These are phyloP conservation scores for Beverwykella pulmonaria DNA, from an alignment of 495 filamentous ascomycete genomes.

Conservation along the genomic window DNA sequence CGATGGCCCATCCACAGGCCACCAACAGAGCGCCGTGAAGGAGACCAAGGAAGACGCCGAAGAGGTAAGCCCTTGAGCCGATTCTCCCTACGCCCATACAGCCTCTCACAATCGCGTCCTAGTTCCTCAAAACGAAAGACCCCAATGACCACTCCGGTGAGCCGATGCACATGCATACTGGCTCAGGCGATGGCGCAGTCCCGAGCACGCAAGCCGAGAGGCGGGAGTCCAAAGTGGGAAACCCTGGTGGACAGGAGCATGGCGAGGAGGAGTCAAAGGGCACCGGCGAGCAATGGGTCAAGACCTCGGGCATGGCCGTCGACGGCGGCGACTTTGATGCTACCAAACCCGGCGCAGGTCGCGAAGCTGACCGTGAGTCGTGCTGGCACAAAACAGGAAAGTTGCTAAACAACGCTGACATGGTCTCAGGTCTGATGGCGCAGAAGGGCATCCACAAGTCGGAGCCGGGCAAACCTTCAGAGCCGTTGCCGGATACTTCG, in stretches of 20 bases:
- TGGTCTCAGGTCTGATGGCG: slow-evolving; percentile 41
- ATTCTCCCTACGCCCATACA: no score
- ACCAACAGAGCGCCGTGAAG: slow-evolving; percentile 24
- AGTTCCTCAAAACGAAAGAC: slow-evolving; percentile 23
- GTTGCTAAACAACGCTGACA: slow-evolving; percentile 15
- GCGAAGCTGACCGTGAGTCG: slow-evolving; percentile 65
- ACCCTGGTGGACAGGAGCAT: slow-evolving; percentile 57
- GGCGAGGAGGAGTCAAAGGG: slow-evolving; percentile 51
- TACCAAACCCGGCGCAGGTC: slow-evolving; percentile 61
- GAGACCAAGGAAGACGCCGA: slow-evolving; percentile 34
- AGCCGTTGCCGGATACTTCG: neutral
- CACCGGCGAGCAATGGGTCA: slow-evolving; percentile 58
- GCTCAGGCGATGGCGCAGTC: slow-evolving; percentile 27
- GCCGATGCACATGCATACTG: slow-evolving; percentile 35
- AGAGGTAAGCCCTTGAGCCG: no score
- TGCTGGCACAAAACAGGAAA: slow-evolving; percentile 14
- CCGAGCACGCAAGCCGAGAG: slow-evolving; percentile 32
- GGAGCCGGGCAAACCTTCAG: slow-evolving; percentile 8
- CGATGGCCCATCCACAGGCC: slow-evolving; percentile 35
- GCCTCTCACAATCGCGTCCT: no score
- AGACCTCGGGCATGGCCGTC: slow-evolving; percentile 56
- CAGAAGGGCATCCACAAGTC: slow-evolving; percentile 40
- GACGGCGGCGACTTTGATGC: slow-evolving; percentile 64
- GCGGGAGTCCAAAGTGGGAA: slow-evolving; percentile 45
- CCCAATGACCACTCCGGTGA: slow-evolving; percentile 40